Evolutionary conservation across 2,329 filamentous ascomycete genomes (phyloP).

Genomic region (Cladosporium velox): DNA sequence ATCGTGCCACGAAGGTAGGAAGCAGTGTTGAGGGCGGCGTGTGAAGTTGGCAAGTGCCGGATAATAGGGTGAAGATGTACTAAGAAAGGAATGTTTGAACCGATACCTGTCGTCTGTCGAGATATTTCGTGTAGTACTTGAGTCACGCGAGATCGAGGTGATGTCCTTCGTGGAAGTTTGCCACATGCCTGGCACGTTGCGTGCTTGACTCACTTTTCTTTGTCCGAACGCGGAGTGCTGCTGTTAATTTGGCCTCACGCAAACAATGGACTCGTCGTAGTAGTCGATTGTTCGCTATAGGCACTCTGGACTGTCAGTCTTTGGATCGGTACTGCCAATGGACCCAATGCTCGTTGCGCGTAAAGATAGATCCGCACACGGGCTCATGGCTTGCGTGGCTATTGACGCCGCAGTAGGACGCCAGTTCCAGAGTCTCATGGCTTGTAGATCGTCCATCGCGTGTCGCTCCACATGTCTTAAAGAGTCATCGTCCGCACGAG

Average conservation of each 20-base stretch:
- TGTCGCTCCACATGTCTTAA: constrained; percentile 5
- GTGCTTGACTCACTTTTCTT: constrained; percentile 2
- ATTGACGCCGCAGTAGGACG: too few relatives aligned
- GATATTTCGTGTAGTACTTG: background rate
- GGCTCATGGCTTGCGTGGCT: background rate
- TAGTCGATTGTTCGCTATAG: background rate
- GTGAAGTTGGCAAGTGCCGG: background rate
- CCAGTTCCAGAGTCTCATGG: background rate
- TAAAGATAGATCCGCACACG: background rate
- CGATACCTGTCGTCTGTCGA: background rate
- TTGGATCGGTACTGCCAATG: background rate
- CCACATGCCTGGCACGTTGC: background rate
- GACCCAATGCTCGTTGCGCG: background rate
- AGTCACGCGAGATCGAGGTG: background rate
- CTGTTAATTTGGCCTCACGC: background rate
- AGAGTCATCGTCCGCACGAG: background rate
- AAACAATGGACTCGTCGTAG: background rate
- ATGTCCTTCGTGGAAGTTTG: background rate
- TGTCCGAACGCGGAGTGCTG: background rate
- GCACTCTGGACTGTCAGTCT: background rate
- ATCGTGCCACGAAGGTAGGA: background rate
- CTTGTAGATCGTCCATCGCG: background rate
- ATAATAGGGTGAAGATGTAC: background rate
- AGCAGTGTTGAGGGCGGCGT: background rate
- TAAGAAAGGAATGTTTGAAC: background rate